Evolutionary conservation across 2,329 filamentous ascomycete species (phyloP).

Genomic region (Fusarium sp.): DNA sequence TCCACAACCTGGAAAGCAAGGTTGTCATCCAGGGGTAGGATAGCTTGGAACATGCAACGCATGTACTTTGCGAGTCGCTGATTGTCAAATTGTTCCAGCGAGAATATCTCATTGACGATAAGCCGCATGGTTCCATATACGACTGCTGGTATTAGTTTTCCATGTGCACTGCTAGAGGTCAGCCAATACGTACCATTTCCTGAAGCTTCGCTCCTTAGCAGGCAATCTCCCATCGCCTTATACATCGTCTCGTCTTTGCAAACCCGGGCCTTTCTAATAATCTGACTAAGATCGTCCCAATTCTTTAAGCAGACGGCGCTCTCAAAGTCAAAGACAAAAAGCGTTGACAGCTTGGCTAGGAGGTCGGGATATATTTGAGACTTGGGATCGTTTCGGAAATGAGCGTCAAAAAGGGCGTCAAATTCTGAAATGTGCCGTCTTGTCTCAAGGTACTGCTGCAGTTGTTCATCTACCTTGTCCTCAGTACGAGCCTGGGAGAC

Average conservation of each 20-base stretch:
- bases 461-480: slow-evolving; percentile 61
- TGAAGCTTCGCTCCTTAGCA: slow-evolving; percentile 66
- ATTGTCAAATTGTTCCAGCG: slow-evolving; percentile 65
- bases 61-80: slow-evolving; percentile 79
- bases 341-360: slow-evolving; percentile 69
- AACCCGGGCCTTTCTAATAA: slow-evolving; percentile 65
- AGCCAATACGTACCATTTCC: slow-evolving; percentile 57
- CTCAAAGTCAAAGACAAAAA: slow-evolving; percentile 85
- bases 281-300: slow-evolving; percentile 73
- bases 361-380: slow-evolving; percentile 64
- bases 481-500: slow-evolving; percentile 64
- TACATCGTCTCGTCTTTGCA: slow-evolving; percentile 62
- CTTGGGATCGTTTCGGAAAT: slow-evolving; percentile 55
- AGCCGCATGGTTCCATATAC: slow-evolving; percentile 68
- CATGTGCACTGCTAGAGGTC: background rate
- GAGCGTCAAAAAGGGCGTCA: slow-evolving; percentile 66
- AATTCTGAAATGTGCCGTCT: slow-evolving; percentile 72
- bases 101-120: slow-evolving; percentile 77
- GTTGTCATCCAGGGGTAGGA: slow-evolving; percentile 67
- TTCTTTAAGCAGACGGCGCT: slow-evolving; percentile 73
- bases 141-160: slow-evolving; percentile 50
- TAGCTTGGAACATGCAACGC: slow-evolving; percentile 78
- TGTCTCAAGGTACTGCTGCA: slow-evolving; percentile 71
- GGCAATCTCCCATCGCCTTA: slow-evolving; percentile 74
- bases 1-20: slow-evolving; percentile 71